Base-by-base conservation (phyloP, 2,329 filamentous ascomycete genomes). In the Magnaporthales sp. region DNA sequence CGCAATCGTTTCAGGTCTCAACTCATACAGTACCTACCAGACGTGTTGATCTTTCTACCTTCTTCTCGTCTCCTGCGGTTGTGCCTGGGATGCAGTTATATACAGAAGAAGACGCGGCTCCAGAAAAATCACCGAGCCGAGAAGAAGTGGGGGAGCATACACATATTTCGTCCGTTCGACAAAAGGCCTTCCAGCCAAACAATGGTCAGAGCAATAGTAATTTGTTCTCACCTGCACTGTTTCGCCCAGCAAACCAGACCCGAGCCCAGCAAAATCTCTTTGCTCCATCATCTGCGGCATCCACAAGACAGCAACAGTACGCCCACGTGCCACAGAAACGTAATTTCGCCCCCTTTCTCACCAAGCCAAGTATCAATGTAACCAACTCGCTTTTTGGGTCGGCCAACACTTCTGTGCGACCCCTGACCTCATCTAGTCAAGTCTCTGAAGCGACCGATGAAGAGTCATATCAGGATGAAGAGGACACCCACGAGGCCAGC, bases 51-150 rank as follows among this genome's bases (percentile, higher is more conserved):
- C 75, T 87, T 2, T 79, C 82, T 6, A 77, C 79, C 8, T 87
- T 87, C 72, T 87, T 87, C 72, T 87, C 85, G 0, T 87, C 85
- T 2, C 84, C 85, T 0, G 80, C 80, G 0, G 70, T 74, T 8
- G 70, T 80, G 29, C 80, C 79, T 1, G 71, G 71, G 4, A 72
- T 72, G 64, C 70, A 71, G 27, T 68, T 67, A 10, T 60, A 58
- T 19, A 27, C 38, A 19, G 29, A 66, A 67, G 32, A 63, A 15
- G 64, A 32, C 26, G 9, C 63, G 19, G n/a, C 32, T 11, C 15
- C 63, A 7, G 66, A 8, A 29, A 26, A 26, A 9, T 9, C 32
- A 4, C n/a, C 38, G 22, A 22, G 26, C 46, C 60, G 24, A 46
- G 10, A 24, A 30, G 29, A 62, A 38, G 54, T 51, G 0, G 24